A percentile compares a stretch with the other conserved stretches of the same genome.
phyloP scores from a whole-genome alignment of 2,329 filamentous ascomycete species.

The Blastomyces gilchristii region DNA sequence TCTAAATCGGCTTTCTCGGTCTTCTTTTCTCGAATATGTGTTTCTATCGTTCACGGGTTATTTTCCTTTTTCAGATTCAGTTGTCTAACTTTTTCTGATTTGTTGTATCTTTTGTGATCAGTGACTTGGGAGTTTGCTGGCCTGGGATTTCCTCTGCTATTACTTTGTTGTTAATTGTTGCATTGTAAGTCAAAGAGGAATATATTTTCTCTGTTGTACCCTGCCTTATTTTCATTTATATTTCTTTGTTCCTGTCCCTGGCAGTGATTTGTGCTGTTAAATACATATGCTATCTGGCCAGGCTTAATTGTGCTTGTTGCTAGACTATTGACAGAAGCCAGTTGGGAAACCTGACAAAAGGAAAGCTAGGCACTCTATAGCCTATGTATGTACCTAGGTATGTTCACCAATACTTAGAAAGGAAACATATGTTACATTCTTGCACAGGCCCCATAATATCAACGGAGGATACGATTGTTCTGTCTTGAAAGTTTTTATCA shows the following conservation, averaged over 20 bases:
- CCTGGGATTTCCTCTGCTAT: slow-evolving; percentile 1
- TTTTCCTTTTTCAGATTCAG: not conserved
- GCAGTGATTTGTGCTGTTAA: not conserved
- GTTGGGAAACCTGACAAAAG: not conserved
- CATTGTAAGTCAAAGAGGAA: not conserved
- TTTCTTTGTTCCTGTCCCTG: not conserved
- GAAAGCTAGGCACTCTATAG: not conserved
- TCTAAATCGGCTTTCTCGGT: not conserved
- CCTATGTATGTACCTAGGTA: not conserved
- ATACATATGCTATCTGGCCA: not conserved
- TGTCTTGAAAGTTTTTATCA: no score
- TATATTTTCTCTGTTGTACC: not conserved
- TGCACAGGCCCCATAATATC: not conserved
- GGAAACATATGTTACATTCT: not conserved
- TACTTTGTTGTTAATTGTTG: not conserved
- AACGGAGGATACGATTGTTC: no score
- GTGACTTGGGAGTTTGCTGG: slow-evolving; percentile 6
- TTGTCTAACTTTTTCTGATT: not conserved
- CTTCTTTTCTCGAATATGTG: slow-evolving; percentile 4
- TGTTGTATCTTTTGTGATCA: not conserved
- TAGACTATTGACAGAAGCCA: not conserved
- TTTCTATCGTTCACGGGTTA: not conserved
- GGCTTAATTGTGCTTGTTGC: not conserved
- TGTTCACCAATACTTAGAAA: not conserved
- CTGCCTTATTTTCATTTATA: not conserved